Evolutionary conservation across 2,329 filamentous ascomycete genomes (phyloP), one percentile per base, ranked within the genome.

Genomic region (Calonectria henricotiae): DNA sequence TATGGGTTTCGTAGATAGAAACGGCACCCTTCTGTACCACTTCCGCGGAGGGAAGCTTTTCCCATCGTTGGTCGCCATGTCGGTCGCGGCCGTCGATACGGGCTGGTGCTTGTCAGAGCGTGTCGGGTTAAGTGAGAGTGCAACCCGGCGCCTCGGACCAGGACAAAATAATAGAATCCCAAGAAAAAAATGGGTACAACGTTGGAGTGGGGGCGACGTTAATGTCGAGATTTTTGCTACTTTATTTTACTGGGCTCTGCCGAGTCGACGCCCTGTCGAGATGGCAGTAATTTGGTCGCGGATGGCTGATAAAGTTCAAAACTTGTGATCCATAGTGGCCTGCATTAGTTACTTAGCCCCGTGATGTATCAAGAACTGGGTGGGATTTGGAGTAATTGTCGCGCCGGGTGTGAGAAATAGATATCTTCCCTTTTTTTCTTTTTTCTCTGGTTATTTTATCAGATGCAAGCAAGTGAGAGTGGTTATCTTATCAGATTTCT

Each of bases 1-100:
- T 62, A 79, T 79, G 4, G 77, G 76, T 5, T 71, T 74, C 7
- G 71, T 73, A 13, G 79, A 80, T 4, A 80, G 15, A 30, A 80
- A 76, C 0, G 79, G 79, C 1, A 80, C 78, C 41, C 76, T 71
- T 54, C 79, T 74, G 71, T 80, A 80, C 79, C 79, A 80, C 47
- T 77, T 80, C 67, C 79, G 71, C 1, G 74, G 76, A 30, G 77
- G 74, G 46, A 80, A 80, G 27, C 61, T 72, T 49, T 74, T 76
- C 47, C 71, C 73, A 51, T 76, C 70, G 43, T 67, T 74, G 62
- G 47, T 75, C 9, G 73, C 68, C 78, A 80, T 80, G 62, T 63
- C 32, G 60, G 35, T 41, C 46, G 62, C 15, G 12, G 61, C 43
- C 30, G 11, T 23, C 51, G 8, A n/a, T 37, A 20, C 12, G 30